Evolutionary conservation across 169 alveolate genomes (phyloP), one percentile per base, ranked within the genome.

Genomic region (Theileria annulata): DNA sequence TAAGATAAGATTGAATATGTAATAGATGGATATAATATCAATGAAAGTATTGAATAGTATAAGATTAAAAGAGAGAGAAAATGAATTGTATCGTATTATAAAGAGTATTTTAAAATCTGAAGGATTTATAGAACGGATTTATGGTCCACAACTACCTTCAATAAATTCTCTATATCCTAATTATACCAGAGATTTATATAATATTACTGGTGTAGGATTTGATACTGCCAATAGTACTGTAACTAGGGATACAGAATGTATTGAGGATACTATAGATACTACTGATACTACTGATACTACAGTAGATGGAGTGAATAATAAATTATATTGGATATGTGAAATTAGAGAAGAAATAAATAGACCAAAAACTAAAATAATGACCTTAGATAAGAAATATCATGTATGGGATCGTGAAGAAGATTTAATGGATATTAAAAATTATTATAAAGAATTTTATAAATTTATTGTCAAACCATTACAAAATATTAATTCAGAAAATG

Each of bases 361-460:
- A 62, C 69, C 9, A 19, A 15, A 10, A 17, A 62, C 12, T 15
- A 12, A n/a, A 37, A 75, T 49, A 21, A 5, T 4, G 3, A 12
- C 58, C 1, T n/a, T n/a, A n/a, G n/a, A 17, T 31, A 35, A 42
- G 9, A 69, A 10, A 12, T 42, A 49, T 10, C 88, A 80, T 28
- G 85, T 28, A 17, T 33, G 27, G 19, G 88, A 80, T 59, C 30
- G 88, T 12, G 77, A 80, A 23, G 67, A 63, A 25, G 88, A 80
- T 42, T 21, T 80, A 37, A 8, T 30, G 19, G 88, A 80, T 19
- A 74, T 80, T 23, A 67, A 75, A 27, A 33, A 33, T 31, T 80
- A 71, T 64, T 80, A 80, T 23, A 2, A 73, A 31, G 74, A 71
- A 31, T 71, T 56, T 17, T 80, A 80, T 35, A 54, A 70, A 42